phyloP scores from a whole-genome alignment of 345 rosid genomes.

The Salix udensis region DNA sequence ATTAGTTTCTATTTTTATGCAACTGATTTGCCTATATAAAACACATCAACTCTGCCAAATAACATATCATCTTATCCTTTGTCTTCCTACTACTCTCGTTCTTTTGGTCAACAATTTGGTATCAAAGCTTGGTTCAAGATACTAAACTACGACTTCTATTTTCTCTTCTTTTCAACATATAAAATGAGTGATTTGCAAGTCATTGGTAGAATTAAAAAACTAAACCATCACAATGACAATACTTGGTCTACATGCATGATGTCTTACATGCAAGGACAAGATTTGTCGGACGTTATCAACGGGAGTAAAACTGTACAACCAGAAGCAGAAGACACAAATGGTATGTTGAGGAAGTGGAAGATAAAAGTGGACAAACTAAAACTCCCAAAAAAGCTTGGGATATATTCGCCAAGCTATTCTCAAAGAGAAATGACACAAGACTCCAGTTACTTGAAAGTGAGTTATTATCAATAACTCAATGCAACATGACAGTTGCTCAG shows the following conservation, averaged over 20 bases:
- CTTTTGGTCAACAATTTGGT: too few relatives aligned
- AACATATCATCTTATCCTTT: too few relatives aligned
- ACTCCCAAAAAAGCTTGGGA: not conserved
- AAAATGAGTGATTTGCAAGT: not conserved
- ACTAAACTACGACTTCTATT: too few relatives aligned
- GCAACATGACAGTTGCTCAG: not conserved
- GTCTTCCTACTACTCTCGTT: too few relatives aligned
- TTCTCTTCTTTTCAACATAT: too few relatives aligned
- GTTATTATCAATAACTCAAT: not conserved
- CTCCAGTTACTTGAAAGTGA: not conserved
- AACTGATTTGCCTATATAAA: too few relatives aligned
- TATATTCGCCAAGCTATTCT: not conserved
- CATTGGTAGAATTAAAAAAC: not conserved
- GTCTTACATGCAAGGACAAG: too few relatives aligned
- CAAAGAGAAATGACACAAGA: not conserved
- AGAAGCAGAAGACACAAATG: not conserved
- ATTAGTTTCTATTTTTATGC: too few relatives aligned
- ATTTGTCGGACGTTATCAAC: not conserved
- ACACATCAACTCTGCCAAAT: too few relatives aligned
- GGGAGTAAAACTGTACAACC: not conserved
- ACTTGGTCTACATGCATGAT: too few relatives aligned
- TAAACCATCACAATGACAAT: not conserved
- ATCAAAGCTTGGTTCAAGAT: too few relatives aligned
- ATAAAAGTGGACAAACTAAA: not conserved
- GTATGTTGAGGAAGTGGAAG: not conserved